Evolutionary conservation across 1,284 basidiomycete genomes (phyloP), one percentile per base, ranked within the genome.

Genomic region (Cryptococcus jaspeensis): DNA sequence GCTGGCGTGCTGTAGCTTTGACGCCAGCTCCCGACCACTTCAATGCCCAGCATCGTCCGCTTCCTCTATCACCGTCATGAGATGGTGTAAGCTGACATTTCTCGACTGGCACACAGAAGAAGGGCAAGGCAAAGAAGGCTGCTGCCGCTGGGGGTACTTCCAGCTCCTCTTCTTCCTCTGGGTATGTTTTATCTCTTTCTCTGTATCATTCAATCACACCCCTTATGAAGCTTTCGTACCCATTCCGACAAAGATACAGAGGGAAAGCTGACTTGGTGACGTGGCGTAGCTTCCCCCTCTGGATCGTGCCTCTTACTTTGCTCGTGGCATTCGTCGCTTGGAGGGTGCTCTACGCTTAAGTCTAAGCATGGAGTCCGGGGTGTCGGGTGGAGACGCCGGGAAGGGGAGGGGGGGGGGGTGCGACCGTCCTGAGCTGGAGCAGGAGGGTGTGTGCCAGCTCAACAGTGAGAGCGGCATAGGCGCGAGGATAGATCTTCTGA

Each of bases 281-380:
- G n/a, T 32, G 28, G 40, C 16, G 44, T 49, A 65, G 70, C 41
- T 60, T 73, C 72, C 55, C 65, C 23, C 55, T 58, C 36, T 70
- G 66, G 62, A 53, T 75, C 64, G 9, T 79, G 64, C 61, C 75
- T 58, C 42, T 73, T 46, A 67, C 76, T 39, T 36, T 73, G 50
- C 52, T 74, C 61, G 61, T 61, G 61, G 72, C 70, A 23, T 75
- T 71, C 66, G 61, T 77, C 54, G 74, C 74, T 38, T 78, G 73
- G 74, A 64, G 75, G 42, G 59, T 77, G 47, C 69, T 73, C 58
- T 63, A 73, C 45, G 75, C 76, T 49, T 78, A 69, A 60, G 23
- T 12, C n/a, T n/a, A 43, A 11, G 15, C 39, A 38, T 7, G 28
- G 28, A 32, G 28, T 5, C 5, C 28, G 28, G 9, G 28, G 9